Evolutionary conservation across 129 eudicot genomes (phyloP), one percentile per base, ranked within the genome.

Genomic region (Silybum marianum): DNA sequence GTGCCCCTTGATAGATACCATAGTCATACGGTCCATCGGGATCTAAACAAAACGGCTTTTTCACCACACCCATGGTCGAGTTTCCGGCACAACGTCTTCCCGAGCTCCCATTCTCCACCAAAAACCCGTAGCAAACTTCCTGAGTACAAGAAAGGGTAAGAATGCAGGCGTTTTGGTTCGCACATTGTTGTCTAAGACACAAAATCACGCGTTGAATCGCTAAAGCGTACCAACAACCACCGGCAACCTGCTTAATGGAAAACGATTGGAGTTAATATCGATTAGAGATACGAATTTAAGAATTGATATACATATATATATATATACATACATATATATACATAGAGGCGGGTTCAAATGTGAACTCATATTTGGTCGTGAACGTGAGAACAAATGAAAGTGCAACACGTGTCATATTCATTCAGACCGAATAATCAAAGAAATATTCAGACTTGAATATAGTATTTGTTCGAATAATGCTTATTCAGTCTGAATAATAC

Each of bases 191-290:
- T 72, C 86, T 73, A 28, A 93, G 88, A 88, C 98, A 93, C 63
- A 85, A 90, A 3, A 91, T 93, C 18, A 91, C 93, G 1, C 97
- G 82, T 32, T 93, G 98, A 84, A 93, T 93, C 9, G 98, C 91
- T 68, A 93, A 90, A 30, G 91, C 89, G 34, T 93, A 93, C 97
- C 98, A 93, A 76, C 98, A 93, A 51, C 98, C 97, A 40, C 97
- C 97, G 1, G 94, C 97, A 77, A 92, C 97, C 97, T 92, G 73
- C 70, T 42, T 5, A 32, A 46, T 12, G 6, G 46, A 14, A 40
- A 40, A 40, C 46, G 13, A 39, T 7, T 40, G 46, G 46, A 40
- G 12, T 40, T 40, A 40, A 40, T 40, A 40, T 40, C 11, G 46
- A 1, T 40, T 40, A 40, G 12, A 40, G 13, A 40, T 40, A 40